phyloP scores from a whole-genome alignment of 306 rosid genomes.

The Casuarina glauca region DNA sequence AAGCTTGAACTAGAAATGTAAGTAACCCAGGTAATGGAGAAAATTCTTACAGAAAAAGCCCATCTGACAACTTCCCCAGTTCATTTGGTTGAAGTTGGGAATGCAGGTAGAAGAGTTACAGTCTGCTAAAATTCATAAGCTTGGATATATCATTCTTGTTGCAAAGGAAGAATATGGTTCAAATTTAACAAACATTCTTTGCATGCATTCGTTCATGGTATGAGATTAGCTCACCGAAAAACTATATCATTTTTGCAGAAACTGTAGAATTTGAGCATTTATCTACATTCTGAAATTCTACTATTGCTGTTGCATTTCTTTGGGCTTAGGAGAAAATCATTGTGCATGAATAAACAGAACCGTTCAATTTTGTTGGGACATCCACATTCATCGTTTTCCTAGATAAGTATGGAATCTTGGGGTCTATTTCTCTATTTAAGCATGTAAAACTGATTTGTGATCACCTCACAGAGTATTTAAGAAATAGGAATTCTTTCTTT shows the following conservation, averaged over 20 bases:
- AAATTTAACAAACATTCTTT: not conserved
- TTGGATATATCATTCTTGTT: not conserved
- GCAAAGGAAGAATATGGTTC: not conserved
- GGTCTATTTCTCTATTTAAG: not conserved
- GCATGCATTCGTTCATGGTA: not conserved
- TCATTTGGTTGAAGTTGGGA: not conserved
- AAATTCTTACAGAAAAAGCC: not conserved
- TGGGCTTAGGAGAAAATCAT: not conserved
- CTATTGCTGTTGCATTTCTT: not conserved
- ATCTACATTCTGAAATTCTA: not conserved
- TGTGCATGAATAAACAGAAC: not conserved
- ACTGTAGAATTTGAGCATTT: not conserved
- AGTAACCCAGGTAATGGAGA: not conserved
- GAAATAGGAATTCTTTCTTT: constrained; percentile 7
- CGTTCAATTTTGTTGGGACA: not conserved
- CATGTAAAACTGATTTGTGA: constrained; percentile 1
- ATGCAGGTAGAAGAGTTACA: not conserved
- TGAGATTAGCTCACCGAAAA: not conserved
- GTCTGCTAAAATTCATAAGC: not conserved
- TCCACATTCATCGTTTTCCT: not conserved
- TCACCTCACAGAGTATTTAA: constrained; percentile 11
- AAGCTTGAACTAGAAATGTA: not conserved
- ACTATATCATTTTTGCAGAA: not conserved
- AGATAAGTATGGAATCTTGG: not conserved
- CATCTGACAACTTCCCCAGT: not conserved